These are phyloP conservation scores for Fonsecaea pugnacius DNA, from an alignment of 2,329 filamentous ascomycete species.

Conservation along the genomic window DNA sequence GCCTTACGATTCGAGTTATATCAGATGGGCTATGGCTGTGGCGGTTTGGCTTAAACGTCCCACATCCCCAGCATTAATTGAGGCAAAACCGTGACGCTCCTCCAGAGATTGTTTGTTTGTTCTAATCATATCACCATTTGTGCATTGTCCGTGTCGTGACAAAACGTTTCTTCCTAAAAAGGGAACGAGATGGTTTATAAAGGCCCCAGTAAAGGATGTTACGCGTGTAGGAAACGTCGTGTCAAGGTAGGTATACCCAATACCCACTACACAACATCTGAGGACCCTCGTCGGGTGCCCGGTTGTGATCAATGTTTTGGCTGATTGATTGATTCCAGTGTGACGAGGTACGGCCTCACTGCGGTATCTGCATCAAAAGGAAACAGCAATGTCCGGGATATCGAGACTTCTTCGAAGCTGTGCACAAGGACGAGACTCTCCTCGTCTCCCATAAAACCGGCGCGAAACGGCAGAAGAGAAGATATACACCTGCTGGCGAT, in stretches of 20 bases:
- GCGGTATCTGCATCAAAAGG: conserved; percentile 30
- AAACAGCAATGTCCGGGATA: conserved; percentile 29
- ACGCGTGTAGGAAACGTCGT: conserved; percentile 27
- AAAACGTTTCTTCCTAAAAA: neutral
- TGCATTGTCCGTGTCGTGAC: neutral
- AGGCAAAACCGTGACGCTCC: too few species aligned
- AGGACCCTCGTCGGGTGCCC: neutral
- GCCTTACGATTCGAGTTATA: too few species aligned
- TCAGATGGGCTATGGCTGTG: too few species aligned
- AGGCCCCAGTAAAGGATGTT: conserved; percentile 31
- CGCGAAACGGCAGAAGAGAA: conserved; percentile 13
- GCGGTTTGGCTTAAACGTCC: neutral
- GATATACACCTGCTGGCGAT: neutral
- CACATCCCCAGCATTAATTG: too few species aligned
- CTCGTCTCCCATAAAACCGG: conserved; percentile 10
- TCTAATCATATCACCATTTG: neutral
- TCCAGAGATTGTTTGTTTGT: neutral
- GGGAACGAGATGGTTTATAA: conserved; percentile 32
- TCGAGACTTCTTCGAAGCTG: conserved; percentile 27
- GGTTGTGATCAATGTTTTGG: neutral
- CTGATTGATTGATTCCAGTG: conserved; percentile 22
- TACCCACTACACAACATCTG: neutral
- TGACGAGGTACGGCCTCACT: conserved; percentile 27
- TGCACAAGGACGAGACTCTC: conserved; percentile 28
- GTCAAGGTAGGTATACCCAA: conserved; percentile 23